Evolutionary conservation across 805 yeast species (phyloP).

Genomic region (Wickerhamiella azymoides): DNA sequence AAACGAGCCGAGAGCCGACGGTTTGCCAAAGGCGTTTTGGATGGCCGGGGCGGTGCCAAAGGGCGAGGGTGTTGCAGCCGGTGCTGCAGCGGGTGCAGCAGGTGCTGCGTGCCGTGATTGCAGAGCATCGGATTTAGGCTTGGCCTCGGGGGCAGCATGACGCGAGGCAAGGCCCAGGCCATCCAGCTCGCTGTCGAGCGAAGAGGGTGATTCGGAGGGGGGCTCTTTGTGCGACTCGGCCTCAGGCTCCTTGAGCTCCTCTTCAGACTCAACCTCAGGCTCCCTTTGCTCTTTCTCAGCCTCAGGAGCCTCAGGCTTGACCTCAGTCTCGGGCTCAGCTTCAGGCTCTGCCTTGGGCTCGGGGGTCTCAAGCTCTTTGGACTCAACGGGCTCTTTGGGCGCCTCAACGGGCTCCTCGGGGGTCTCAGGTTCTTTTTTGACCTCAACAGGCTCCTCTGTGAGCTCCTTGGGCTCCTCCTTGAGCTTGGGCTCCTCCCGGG

Average conservation of each 20-base stretch:
- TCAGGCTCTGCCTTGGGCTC: not conserved
- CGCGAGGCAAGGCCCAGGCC: not conserved
- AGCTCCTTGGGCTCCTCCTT: not conserved
- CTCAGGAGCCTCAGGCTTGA: not conserved
- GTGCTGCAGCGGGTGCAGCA: not conserved
- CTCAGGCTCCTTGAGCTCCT: conserved; percentile 1
- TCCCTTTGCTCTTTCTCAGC: not conserved
- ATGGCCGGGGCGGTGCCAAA: too few species aligned
- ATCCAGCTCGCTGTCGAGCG: too few species aligned
- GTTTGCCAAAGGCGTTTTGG: not conserved
- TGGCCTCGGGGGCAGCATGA: not conserved
- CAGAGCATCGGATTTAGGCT: not conserved
- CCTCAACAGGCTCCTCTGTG: not conserved
- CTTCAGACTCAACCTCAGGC: not conserved
- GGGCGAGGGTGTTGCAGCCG: too few species aligned
- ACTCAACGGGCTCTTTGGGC: not conserved
- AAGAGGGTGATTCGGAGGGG: too few species aligned
- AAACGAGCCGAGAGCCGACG: not conserved
- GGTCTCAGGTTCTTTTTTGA: too few species aligned
- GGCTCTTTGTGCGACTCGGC: not conserved
- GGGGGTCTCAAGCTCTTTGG: too few species aligned
- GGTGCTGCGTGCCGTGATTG: not conserved
- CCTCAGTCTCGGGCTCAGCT: not conserved
- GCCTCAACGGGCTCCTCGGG: not conserved
- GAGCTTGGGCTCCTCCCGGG: not conserved